Conservation (phyloP, 129 eudicot genomes). For the Daucus carota region DH1_v3.0 NC_030382.2:41761001-41761500, state of each 20-base stretch:
- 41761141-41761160: no score
- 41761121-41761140: no score
- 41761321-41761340: neutral
- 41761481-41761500: conserved; percentile 25
- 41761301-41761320: neutral
- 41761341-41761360: neutral
- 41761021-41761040: no score
- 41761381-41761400: conserved; percentile 16
- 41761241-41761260: neutral
- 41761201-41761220: no score
- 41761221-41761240: no score
- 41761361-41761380: neutral
- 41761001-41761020: no score
- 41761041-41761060: no score
- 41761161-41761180: no score
- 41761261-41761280: neutral
- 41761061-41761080: no score
- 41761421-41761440: conserved; percentile 16
- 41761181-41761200: no score
- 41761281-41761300: neutral
- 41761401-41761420: conserved; percentile 27
- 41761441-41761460: conserved; percentile 19
- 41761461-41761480: conserved; percentile 17
- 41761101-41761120: no score
- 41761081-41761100: no score